Evolutionary conservation across 2,329 filamentous ascomycete species (phyloP), one percentile per base, ranked within the genome.

Genomic region (Alternaria gaisen): DNA sequence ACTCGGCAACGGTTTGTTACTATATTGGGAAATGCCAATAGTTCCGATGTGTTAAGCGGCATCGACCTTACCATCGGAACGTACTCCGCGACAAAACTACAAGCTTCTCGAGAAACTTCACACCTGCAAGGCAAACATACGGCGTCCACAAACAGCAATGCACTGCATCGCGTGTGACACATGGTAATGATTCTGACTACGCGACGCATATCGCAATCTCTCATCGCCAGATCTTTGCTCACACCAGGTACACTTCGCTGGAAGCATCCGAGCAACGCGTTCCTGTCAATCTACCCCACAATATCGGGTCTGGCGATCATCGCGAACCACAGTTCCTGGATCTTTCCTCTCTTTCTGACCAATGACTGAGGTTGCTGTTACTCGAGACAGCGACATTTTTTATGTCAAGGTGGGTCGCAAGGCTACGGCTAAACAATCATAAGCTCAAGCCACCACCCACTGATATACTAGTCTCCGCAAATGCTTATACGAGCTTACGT

Each of bases 291-390:
- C 53, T 38, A 44, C 46, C 53, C 53, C 54, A 60, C 43, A 55
- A 58, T 38, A 52, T 26, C 20, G 16, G 26, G 57, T 16, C 30
- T 26, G 43, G 52, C 43, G 50, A 41, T 42, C 50, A 30, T 53
- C 43, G 32, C 41, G 24, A 54, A 28, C 41, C 40, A 34, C 50
- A 24, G 18, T 30, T 58, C 26, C 30, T 42, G n/a, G 26, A 38
- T n/a, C 14, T 41, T 16, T 18, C 11, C 36, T 34, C 34, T 12
- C 3, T 5, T 32, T 4, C 28, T 11, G 57, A 24, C 67, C 63
- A 69, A 68, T 68, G 5, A 41, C 3, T 9, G 18, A n/a, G 30
- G 26, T 64, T 65, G 20, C 24, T 65, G 58, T 70, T 70, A 70
- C 66, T 58, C 67, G 66, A 57, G 43, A 60, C 40, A 53, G 52